These are phyloP conservation scores for Wallacemonas collosoma DNA, from an alignment of 208 protist species.

Conservation along the genomic window DNA sequence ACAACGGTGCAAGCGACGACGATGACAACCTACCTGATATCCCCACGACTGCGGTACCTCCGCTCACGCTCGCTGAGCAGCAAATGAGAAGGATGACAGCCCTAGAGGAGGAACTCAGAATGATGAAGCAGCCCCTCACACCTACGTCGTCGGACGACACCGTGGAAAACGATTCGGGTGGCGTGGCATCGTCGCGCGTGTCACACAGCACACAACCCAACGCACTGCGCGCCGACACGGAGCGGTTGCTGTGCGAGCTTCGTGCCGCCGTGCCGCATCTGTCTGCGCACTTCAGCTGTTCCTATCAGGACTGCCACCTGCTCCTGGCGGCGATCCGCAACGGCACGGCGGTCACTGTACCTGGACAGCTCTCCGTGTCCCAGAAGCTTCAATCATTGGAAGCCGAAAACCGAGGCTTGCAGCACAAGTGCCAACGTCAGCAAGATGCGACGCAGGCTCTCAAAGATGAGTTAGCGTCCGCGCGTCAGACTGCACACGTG, in stretches of 20 bases:
- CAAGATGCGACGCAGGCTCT: slow-evolving; percentile 51
- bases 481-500: slow-evolving; percentile 45
- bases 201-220: background rate
- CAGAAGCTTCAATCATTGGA: slow-evolving; percentile 50
- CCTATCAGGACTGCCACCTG: slow-evolving; percentile 57
- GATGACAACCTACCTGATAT: slow-evolving; percentile 60
- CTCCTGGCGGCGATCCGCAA: slow-evolving; percentile 63
- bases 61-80: slow-evolving; percentile 8
- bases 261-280: slow-evolving; percentile 71
- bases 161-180: background rate
- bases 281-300: slow-evolving; percentile 66
- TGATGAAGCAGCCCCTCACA: slow-evolving; percentile 12
- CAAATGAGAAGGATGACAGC: slow-evolving; percentile 46
- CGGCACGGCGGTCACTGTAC: slow-evolving; percentile 26
- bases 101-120: slow-evolving; percentile 45
- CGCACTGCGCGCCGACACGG: background rate
- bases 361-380: slow-evolving; percentile 37
- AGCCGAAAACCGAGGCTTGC: slow-evolving; percentile 51
- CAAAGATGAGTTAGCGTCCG: slow-evolving; percentile 48
- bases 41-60: slow-evolving; percentile 22
- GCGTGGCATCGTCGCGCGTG: no score
- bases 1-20: slow-evolving; percentile 23
- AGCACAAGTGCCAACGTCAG: slow-evolving; percentile 39
- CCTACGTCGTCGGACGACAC: background rate
- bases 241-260: slow-evolving; percentile 45